phyloP scores from a whole-genome alignment of 108 stramenopile genomes.

The Chaetoceros muelleri region DNA sequence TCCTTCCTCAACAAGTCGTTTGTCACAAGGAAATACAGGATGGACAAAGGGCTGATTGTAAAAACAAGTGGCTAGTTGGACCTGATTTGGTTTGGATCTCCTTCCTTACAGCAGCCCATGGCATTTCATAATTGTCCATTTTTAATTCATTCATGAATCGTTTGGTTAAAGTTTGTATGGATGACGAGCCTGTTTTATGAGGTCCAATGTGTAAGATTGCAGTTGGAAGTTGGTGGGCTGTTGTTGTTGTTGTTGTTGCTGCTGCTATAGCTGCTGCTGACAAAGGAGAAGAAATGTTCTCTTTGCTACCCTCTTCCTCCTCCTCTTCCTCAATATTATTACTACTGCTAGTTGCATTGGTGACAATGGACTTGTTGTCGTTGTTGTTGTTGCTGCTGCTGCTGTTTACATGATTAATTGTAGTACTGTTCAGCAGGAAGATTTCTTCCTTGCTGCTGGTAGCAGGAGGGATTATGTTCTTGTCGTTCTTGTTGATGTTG shows the following conservation, averaged over 20 bases:
- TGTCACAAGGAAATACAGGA: background rate
- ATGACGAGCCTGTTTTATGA: background rate
- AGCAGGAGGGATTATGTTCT: too few species aligned
- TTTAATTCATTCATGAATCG: background rate
- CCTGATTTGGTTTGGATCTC: background rate
- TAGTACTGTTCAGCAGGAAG: too few species aligned
- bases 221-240: too few species aligned
- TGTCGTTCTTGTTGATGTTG: too few species aligned
- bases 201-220: background rate
- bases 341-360: background rate
- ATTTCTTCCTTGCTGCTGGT: too few species aligned
- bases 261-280: too few species aligned
- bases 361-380: constrained; percentile 3
- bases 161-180: background rate
- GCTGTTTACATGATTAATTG: too few species aligned
- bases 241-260: too few species aligned
- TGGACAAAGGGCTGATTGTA: background rate
- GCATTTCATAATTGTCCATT: background rate
- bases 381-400: constrained; percentile 18
- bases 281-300: too few species aligned
- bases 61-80: background rate
- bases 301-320: too few species aligned
- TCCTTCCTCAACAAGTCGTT: background rate
- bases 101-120: background rate
- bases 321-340: too few species aligned